These are phyloP conservation scores for Pontederia paniculata DNA, from an alignment of 176 grass and related monocot genomes.

Conservation along the genomic window DNA sequence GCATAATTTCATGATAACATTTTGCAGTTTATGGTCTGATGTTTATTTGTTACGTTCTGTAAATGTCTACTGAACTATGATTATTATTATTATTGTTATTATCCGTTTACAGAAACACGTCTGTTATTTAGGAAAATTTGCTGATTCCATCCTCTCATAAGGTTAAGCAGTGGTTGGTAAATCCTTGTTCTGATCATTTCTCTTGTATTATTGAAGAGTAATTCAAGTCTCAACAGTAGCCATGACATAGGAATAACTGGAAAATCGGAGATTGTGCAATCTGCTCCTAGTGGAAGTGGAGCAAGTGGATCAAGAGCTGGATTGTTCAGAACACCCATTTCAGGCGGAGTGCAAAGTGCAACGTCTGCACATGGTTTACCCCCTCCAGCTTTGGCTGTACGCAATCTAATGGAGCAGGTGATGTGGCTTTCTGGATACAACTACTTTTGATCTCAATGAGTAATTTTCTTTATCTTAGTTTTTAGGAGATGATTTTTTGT, in stretches of 20 bases:
- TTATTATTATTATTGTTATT: conserved; percentile 2
- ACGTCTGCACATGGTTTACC: conserved; percentile 85
- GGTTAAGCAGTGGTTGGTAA: no score
- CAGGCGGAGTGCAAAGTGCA: conserved; percentile 93
- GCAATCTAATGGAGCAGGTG: conserved; percentile 97
- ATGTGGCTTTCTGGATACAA: neutral
- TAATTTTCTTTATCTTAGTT: neutral
- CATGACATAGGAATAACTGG: conserved; percentile 9
- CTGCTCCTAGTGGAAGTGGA: conserved; percentile 22
- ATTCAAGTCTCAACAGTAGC: conserved; percentile 10
- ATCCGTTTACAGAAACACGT: no score
- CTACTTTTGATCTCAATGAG: neutral
- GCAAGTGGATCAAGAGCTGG: conserved; percentile 62
- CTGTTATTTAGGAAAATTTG: no score
- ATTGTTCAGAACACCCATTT: conserved; percentile 91
- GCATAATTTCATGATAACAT: neutral
- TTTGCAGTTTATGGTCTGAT: neutral
- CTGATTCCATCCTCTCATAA: no score
- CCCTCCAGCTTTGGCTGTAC: conserved; percentile 81
- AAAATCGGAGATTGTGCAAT: conserved; percentile 7
- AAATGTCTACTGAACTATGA: neutral
- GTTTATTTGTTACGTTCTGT: neutral
- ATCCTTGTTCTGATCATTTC: neutral
- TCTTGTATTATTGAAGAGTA: conserved; percentile 27
- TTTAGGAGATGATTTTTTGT: neutral